Conservation (phyloP, 1,139 yeast genomes). For the Pichia sp. region DNA sequence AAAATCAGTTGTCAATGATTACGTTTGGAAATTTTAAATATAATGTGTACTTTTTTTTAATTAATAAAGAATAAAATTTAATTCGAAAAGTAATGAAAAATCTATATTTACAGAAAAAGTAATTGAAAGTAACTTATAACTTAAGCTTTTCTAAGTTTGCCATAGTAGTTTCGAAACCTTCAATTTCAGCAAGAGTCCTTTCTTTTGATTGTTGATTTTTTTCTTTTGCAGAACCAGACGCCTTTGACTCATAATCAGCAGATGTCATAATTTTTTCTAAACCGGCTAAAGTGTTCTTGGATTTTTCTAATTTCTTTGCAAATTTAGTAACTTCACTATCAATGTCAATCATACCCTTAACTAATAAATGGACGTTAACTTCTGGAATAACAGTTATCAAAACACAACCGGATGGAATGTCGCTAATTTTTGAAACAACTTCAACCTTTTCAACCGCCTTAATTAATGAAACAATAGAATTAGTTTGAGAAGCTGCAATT, state of each 20-base stretch:
- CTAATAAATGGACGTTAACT: slow-evolving; percentile 82
- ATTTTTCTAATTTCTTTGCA: slow-evolving; percentile 60
- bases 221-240: slow-evolving; percentile 74
- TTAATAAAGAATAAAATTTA: background rate
- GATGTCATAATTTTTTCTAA: slow-evolving; percentile 60
- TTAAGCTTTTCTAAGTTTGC: slow-evolving; percentile 68
- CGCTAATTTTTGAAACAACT: slow-evolving; percentile 47
- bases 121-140: slow-evolving; percentile 35
- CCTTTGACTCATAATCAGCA: slow-evolving; percentile 81
- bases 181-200: slow-evolving; percentile 74
- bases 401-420: slow-evolving; percentile 86
- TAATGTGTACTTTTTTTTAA: background rate
- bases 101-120: background rate
- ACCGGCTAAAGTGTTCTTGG: slow-evolving; percentile 40
- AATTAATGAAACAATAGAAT: slow-evolving; percentile 80
- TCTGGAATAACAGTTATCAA: slow-evolving; percentile 73
- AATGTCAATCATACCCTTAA: slow-evolving; percentile 89
- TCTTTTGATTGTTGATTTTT: slow-evolving; percentile 65
- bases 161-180: slow-evolving; percentile 75
- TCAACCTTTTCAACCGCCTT: slow-evolving; percentile 76
- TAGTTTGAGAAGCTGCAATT: slow-evolving; percentile 64
- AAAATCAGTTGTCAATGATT: slow-evolving; percentile 46
- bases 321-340: slow-evolving; percentile 88
- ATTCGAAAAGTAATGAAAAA: background rate
- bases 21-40: slow-evolving; percentile 43